phyloP scores from a whole-genome alignment of 2,329 filamentous ascomycete species.

The Aspergillus neotritici region DNA sequence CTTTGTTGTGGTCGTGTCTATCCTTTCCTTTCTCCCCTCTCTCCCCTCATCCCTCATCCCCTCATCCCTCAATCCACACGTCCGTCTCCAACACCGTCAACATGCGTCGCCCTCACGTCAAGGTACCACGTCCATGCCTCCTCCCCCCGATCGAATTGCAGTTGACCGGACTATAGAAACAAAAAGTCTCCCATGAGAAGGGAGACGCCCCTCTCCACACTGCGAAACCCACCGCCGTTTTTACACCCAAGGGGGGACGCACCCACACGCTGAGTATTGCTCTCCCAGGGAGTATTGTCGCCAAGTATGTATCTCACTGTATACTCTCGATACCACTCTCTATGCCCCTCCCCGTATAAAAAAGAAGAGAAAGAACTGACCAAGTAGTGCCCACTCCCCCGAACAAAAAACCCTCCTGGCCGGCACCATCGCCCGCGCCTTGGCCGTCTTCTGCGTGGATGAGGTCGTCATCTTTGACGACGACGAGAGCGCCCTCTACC shows the following conservation, averaged over 20 bases:
- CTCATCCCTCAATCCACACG: no score
- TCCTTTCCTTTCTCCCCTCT: no score
- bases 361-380: background rate
- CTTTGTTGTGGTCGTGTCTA: no score
- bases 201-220: slow-evolving; percentile 43
- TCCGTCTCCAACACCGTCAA: no score
- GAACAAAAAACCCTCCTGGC: slow-evolving; percentile 70
- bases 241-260: slow-evolving; percentile 59
- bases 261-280: slow-evolving; percentile 72
- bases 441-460: slow-evolving; percentile 78
- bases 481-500: slow-evolving; percentile 42
- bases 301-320: slow-evolving; percentile 56
- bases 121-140: no score
- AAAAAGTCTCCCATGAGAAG: slow-evolving; percentile 15
- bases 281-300: slow-evolving; percentile 69
- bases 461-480: slow-evolving; percentile 81
- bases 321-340: no score
- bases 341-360: background rate
- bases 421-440: slow-evolving; percentile 71
- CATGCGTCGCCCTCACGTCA: no score
- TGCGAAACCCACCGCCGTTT: slow-evolving; percentile 64
- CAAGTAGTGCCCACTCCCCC: slow-evolving; percentile 58
- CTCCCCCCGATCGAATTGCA: no score
- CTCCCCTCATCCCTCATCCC: no score
- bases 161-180: no score